These are phyloP conservation scores for Stromatinia cepivora DNA, from an alignment of 2,329 filamentous ascomycete species.

Conservation along the genomic window DNA sequence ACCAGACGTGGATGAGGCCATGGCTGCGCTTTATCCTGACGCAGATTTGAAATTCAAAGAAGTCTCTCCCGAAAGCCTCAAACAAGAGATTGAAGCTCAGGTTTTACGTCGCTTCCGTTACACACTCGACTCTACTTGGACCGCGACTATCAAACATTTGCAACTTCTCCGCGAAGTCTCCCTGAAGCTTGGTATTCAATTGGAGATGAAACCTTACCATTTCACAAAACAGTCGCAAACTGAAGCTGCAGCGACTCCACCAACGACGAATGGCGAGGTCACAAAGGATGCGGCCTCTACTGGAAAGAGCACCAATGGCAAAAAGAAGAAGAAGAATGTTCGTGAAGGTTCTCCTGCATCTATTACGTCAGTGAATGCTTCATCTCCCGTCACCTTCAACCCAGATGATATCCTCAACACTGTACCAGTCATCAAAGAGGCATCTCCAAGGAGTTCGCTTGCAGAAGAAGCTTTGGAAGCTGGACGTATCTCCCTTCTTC, in stretches of 20 bases:
- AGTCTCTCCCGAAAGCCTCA: slow-evolving; percentile 72
- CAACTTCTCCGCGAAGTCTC: slow-evolving; percentile 88
- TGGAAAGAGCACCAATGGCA: slow-evolving; percentile 38
- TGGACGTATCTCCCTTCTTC: slow-evolving; percentile 91
- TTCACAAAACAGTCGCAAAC: slow-evolving; percentile 56
- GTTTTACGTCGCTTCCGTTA: slow-evolving; percentile 75
- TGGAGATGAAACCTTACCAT: slow-evolving; percentile 74
- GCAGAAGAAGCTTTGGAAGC: slow-evolving; percentile 96
- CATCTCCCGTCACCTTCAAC: slow-evolving; percentile 63
- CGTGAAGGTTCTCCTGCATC: slow-evolving; percentile 51
- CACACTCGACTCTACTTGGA: slow-evolving; percentile 68
- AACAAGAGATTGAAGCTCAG: slow-evolving; percentile 69
- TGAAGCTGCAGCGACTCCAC: slow-evolving; percentile 38
- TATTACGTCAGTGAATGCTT: slow-evolving; percentile 47
- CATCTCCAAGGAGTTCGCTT: slow-evolving; percentile 82
- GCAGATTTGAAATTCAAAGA: slow-evolving; percentile 79
- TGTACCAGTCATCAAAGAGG: slow-evolving; percentile 94
- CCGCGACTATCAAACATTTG: slow-evolving; percentile 65
- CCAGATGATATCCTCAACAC: slow-evolving; percentile 88
- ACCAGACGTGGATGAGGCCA: slow-evolving; percentile 71
- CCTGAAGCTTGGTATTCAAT: slow-evolving; percentile 85
- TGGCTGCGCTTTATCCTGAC: slow-evolving; percentile 77
- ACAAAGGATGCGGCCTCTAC: slow-evolving; percentile 45
- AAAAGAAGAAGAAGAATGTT: slow-evolving; percentile 60
- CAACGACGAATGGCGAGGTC: slow-evolving; percentile 43